phyloP scores from a whole-genome alignment of 169 alveolate genomes.

The Plasmodium reichenowi region DNA sequence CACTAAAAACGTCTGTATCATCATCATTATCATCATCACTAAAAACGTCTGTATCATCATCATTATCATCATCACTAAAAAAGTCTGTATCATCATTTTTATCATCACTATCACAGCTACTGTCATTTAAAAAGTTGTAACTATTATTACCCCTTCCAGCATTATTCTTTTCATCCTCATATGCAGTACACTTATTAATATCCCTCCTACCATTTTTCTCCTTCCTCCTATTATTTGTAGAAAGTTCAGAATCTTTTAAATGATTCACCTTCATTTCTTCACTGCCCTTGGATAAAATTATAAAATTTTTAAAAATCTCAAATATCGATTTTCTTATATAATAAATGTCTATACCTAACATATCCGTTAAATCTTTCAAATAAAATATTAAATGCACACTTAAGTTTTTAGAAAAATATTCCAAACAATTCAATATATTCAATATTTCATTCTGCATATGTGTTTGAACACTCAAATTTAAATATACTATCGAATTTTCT shows the following conservation, averaged over 20 bases:
- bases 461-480: conserved; percentile 66
- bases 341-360: conserved; percentile 71
- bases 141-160: neutral
- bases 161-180: conserved; percentile 5
- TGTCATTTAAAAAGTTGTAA: neutral
- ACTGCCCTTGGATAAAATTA: conserved; percentile 48
- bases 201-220: neutral
- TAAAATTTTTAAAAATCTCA: conserved; percentile 69
- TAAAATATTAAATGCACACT: conserved; percentile 37
- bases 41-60: neutral
- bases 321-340: conserved; percentile 66
- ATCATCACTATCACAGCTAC: neutral
- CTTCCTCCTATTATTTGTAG: too few relatives aligned
- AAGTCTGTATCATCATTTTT: conserved; percentile 1
- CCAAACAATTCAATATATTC: conserved; percentile 50
- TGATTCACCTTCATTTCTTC: conserved; percentile 35
- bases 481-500: conserved; percentile 78
- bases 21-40: conserved; percentile 37
- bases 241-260: neutral
- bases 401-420: conserved; percentile 67
- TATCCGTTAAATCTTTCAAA: conserved; percentile 53
- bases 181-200: neutral
- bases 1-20: conserved; percentile 3
- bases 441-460: conserved; percentile 55
- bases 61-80: neutral